Conservation (phyloP, 495 filamentous ascomycete genomes). For the Penicillium canariense region DNA sequence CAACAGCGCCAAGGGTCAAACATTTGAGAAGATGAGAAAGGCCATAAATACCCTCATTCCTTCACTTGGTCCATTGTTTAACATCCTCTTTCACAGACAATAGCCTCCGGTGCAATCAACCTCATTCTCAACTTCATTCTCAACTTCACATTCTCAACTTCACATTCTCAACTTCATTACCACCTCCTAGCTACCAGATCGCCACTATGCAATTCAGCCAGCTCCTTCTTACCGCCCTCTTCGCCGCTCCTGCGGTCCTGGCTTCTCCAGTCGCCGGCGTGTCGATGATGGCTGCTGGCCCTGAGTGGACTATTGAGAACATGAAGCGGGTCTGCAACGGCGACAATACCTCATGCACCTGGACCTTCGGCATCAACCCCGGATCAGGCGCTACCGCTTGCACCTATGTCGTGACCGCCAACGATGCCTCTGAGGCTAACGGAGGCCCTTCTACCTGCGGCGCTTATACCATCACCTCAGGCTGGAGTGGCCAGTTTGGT, state of each 20-base stretch:
- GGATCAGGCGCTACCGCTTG: slow-evolving; percentile 31
- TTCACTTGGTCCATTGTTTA: neutral
- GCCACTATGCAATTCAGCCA: slow-evolving; percentile 49
- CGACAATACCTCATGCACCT: slow-evolving; percentile 44
- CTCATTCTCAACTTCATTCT: neutral
- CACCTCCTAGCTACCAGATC: slow-evolving; percentile 4
- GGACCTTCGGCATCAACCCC: slow-evolving; percentile 47
- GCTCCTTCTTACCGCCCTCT: slow-evolving; percentile 34
- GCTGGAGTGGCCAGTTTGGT: slow-evolving; percentile 58
- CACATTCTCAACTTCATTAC: neutral
- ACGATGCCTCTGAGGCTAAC: slow-evolving; percentile 38
- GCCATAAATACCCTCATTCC: slow-evolving; percentile 10
- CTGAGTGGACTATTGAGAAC: slow-evolving; percentile 47
- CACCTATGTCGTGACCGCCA: slow-evolving; percentile 41
- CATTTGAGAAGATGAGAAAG: neutral
- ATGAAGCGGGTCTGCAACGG: slow-evolving; percentile 50
- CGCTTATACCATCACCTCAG: slow-evolving; percentile 48
- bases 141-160: neutral
- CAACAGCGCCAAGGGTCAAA: neutral
- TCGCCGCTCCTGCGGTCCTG: slow-evolving; percentile 38
- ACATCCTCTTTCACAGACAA: slow-evolving; percentile 3
- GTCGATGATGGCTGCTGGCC: slow-evolving; percentile 38
- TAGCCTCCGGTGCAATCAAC: neutral
- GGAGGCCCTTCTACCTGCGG: slow-evolving; percentile 45
- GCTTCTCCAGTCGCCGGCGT: slow-evolving; percentile 32